phyloP scores from a whole-genome alignment of 495 filamentous ascomycete species.

The Talaromyces liani region DNA sequence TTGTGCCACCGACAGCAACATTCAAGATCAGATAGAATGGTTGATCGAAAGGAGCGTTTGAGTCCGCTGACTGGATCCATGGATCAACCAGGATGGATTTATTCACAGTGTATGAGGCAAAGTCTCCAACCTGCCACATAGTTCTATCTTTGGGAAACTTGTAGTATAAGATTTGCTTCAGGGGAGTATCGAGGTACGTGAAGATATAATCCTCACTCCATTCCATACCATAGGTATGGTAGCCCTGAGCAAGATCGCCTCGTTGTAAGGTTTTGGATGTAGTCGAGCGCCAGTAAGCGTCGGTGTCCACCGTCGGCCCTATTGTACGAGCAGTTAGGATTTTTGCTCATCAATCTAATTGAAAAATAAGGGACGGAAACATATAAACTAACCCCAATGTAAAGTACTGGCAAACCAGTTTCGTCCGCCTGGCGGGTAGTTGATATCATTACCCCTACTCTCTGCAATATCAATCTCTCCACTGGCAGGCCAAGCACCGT shows the following conservation, averaged over 20 bases:
- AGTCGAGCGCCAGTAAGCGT: constrained; percentile 72
- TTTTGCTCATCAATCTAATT: constrained; percentile 23
- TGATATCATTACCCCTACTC: constrained; percentile 70
- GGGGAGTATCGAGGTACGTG: constrained; percentile 74
- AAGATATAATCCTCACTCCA: constrained; percentile 86
- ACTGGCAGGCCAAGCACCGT: constrained; percentile 69
- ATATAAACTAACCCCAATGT: constrained; percentile 56
- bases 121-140: constrained; percentile 65
- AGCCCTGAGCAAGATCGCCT: constrained; percentile 12
- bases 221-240: constrained; percentile 69
- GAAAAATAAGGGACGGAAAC: constrained; percentile 22
- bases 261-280: constrained; percentile 30
- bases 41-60: constrained; percentile 71
- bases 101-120: constrained; percentile 59
- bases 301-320: constrained; percentile 24
- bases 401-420: constrained; percentile 73
- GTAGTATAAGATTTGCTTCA: constrained; percentile 70
- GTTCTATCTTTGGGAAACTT: constrained; percentile 54
- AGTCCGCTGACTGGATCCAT: constrained; percentile 51
- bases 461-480: constrained; percentile 82
- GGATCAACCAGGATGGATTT: constrained; percentile 57
- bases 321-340: neutral
- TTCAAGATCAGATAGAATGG: constrained; percentile 77
- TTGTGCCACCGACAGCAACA: constrained; percentile 73
- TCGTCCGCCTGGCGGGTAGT: constrained; percentile 68